Percentiles rank a stretch among this genome's conserved stretches.
Conservation (phyloP, 176 grass and related monocot species). For the Aegilops longissima region DNA sequence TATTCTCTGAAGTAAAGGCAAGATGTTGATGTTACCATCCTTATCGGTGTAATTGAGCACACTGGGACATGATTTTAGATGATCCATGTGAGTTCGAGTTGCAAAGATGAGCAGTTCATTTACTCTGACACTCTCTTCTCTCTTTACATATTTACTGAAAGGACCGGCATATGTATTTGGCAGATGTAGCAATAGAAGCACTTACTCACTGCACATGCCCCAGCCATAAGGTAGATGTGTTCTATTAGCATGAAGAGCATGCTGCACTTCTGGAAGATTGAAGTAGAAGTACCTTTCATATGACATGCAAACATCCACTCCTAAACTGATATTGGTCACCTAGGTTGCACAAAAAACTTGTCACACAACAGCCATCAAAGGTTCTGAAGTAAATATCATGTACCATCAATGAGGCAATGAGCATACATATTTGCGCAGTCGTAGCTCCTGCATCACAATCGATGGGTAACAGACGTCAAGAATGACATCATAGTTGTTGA, state of each 20-base stretch:
- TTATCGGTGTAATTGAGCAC: slow-evolving; percentile 81
- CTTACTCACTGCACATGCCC: slow-evolving; percentile 98
- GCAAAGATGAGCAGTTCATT: background rate
- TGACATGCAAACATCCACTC: slow-evolving; percentile 91
- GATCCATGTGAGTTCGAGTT: slow-evolving; percentile 16
- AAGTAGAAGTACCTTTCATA: slow-evolving; percentile 91
- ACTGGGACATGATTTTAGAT: slow-evolving; percentile 41
- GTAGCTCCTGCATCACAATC: slow-evolving; percentile 88
- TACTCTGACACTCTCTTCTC: background rate
- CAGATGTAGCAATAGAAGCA: background rate
- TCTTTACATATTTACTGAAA: background rate
- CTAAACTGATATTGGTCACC: slow-evolving; percentile 83
- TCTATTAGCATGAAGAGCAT: slow-evolving; percentile 86
- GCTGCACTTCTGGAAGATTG: slow-evolving; percentile 92
- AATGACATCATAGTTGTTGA: slow-evolving; percentile 90
- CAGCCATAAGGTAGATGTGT: slow-evolving; percentile 80
- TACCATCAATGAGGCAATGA: background rate
- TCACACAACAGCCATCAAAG: slow-evolving; percentile 9
- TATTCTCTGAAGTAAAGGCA: slow-evolving; percentile 83
- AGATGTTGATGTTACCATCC: slow-evolving; percentile 81
- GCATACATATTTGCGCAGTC: slow-evolving; percentile 90
- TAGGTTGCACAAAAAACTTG: slow-evolving; percentile 20
- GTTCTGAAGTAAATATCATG: background rate
- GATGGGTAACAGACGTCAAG: slow-evolving; percentile 94
- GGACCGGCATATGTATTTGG: background rate